Base-by-base conservation (phyloP, 306 rosid genomes). In the Citrullus mucosospermus region DNA sequence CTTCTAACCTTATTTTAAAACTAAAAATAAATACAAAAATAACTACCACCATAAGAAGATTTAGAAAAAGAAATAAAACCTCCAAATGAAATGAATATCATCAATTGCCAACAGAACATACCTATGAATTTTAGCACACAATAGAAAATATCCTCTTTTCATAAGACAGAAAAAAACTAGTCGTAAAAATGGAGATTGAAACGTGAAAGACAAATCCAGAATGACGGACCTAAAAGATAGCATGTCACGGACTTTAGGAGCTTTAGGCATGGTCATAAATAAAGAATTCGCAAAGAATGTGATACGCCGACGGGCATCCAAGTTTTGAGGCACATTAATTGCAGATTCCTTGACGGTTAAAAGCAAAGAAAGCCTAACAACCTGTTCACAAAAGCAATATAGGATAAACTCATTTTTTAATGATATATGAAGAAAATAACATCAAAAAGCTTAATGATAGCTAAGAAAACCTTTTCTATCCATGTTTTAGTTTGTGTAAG, bases 301-400 rank as follows among this genome's bases (percentile, higher is more conserved):
- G 75, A 92, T 96, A 68, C 99, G 98, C 36, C 99, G 93, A 69
- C 99, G 98, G 79, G 99, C 99, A 5, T 96, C 99, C 86, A 96
- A 81, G 83, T 96, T 96, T 83, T 86, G 97, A 60, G 99, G 99
- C 57, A 96, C 98, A 87, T 92, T 90, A 80, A 96, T 92, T 82
- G 97, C 99, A 50, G 99, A 96, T 77, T 96, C 99, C 85, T 96
- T 96, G 79, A 91, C 91, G 1, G 96, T 92, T 84, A 96, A 90
- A 82, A 95, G 99, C 88, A 92, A 88, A 85, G 85, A 85, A 84
- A 96, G 99, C 85, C 99, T 86, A 74, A 85, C 83, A 50, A 92
- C 96, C 99, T 96, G 81, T 22, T 32, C 63, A 87, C 50, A 43
- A 72, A 89, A 62, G 69, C 38, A 18, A 59, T 36, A 70, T 75